phyloP scores from a whole-genome alignment of 1,284 basidiomycete species.

The Austroboletus niveus region DNA sequence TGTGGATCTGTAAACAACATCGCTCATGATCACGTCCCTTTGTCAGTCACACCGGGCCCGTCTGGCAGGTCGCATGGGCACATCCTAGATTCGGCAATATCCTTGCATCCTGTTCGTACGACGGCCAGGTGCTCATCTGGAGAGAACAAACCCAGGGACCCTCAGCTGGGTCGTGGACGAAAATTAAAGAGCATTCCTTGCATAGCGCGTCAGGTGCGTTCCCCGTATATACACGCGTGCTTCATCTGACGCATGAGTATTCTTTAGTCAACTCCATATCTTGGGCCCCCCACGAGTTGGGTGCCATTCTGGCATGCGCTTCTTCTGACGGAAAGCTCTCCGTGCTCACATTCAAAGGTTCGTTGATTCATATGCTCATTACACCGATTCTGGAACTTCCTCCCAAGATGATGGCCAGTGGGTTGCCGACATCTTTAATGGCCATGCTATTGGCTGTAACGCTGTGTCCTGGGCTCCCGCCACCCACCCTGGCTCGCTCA shows the following conservation, averaged over 20 bases:
- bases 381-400: background rate
- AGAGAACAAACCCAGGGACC: conserved; percentile 77
- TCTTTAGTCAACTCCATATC: conserved; percentile 89
- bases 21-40: background rate
- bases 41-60: conserved; percentile 87
- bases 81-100: conserved; percentile 97
- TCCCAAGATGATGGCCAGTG: conserved; percentile 90
- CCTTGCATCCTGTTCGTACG: conserved; percentile 96
- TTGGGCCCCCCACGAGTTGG: conserved; percentile 97
- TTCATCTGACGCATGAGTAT: background rate
- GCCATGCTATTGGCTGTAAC: conserved; percentile 95
- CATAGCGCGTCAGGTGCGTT: conserved; percentile 87
- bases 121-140: conserved; percentile 98
- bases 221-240: background rate
- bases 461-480: conserved; percentile 98
- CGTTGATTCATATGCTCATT: background rate
- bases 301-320: conserved; percentile 95
- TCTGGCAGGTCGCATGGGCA: conserved; percentile 99
- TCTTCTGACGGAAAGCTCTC: conserved; percentile 99
- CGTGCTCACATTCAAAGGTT: conserved; percentile 95
- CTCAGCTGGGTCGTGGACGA: conserved; percentile 73
- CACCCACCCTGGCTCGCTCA: conserved; percentile 79
- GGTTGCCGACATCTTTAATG: conserved; percentile 93
- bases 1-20: no score
- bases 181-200: conserved; percentile 94